Conservation (phyloP, 2,329 filamentous ascomycete species). For the Colletotrichum karsti region DNA sequence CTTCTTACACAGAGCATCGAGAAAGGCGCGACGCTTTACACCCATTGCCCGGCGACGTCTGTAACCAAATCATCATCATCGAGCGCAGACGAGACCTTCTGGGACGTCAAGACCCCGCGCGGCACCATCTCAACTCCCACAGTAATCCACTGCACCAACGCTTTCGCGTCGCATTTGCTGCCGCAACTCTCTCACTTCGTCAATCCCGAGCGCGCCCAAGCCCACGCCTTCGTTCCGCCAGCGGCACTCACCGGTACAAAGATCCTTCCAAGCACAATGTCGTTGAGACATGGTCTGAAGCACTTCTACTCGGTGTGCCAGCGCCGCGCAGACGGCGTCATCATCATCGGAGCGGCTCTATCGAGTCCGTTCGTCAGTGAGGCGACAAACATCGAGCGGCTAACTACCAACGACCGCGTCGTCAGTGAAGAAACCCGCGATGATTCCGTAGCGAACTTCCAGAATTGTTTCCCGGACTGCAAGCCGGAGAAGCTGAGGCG, state of each 20-base stretch:
- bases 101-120: not conserved
- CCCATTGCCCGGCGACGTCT: not conserved
- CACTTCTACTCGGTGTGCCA: constrained; percentile 61
- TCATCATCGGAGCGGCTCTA: constrained; percentile 3
- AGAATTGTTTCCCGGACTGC: not conserved
- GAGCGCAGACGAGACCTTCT: not conserved
- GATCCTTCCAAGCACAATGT: constrained; percentile 48
- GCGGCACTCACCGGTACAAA: constrained; percentile 42
- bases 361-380: constrained; percentile 7
- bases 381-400: not conserved
- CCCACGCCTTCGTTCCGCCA: constrained; percentile 40
- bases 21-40: constrained; percentile 47
- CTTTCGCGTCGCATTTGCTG: constrained; percentile 4
- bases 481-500: not conserved
- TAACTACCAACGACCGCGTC: not conserved
- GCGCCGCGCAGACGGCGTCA: constrained; percentile 37
- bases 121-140: not conserved
- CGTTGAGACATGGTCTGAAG: constrained; percentile 52
- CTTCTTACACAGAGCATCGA: constrained; percentile 46
- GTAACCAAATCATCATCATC: not conserved
- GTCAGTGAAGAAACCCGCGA: constrained; percentile 4
- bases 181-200: not conserved
- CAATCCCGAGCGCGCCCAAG: constrained; percentile 6
- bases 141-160: constrained; percentile 9
- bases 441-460: constrained; percentile 6